phyloP scores from a whole-genome alignment of 2,329 filamentous ascomycete species.

The Chrysoporthe deuterocubensis region DNA sequence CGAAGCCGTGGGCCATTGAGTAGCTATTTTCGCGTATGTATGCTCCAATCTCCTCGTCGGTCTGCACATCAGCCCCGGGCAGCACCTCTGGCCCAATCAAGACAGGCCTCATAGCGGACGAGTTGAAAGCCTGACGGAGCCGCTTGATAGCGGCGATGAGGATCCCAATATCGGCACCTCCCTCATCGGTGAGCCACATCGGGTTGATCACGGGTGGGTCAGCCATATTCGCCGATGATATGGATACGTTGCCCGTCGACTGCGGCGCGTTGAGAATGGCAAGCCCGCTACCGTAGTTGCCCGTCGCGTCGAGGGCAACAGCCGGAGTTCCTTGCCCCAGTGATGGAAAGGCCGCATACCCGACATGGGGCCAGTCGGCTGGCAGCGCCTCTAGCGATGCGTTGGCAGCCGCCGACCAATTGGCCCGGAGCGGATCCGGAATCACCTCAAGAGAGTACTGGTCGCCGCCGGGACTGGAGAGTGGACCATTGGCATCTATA shows the following conservation, averaged over 20 bases:
- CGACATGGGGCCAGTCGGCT: constrained; percentile 18
- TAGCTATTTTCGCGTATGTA: constrained; percentile 33
- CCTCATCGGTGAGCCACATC: constrained; percentile 38
- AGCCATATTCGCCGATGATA: not conserved
- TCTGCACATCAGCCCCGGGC: constrained; percentile 40
- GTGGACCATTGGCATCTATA: constrained; percentile 5
- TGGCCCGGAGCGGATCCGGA: constrained; percentile 1
- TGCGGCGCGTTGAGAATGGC: constrained; percentile 5
- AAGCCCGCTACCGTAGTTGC: not conserved
- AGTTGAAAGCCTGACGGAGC: constrained; percentile 26
- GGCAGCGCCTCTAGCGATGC: constrained; percentile 10
- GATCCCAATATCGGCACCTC: constrained; percentile 10
- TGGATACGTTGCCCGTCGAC: constrained; percentile 2
- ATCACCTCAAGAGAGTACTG: constrained; percentile 8
- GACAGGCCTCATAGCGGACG: constrained; percentile 29
- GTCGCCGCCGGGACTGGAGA: constrained; percentile 20
- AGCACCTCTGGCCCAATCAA: constrained; percentile 36
- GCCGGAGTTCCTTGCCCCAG: no score
- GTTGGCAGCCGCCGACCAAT: constrained; percentile 1
- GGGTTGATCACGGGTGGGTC: constrained; percentile 42
- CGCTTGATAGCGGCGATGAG: constrained; percentile 33
- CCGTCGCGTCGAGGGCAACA: no score
- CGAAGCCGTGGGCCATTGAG: constrained; percentile 39
- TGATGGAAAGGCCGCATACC: constrained; percentile 4
- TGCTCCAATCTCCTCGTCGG: constrained; percentile 41